Conservation (phyloP, 1,139 yeast species). For the Pichia norvegensis region DNA sequence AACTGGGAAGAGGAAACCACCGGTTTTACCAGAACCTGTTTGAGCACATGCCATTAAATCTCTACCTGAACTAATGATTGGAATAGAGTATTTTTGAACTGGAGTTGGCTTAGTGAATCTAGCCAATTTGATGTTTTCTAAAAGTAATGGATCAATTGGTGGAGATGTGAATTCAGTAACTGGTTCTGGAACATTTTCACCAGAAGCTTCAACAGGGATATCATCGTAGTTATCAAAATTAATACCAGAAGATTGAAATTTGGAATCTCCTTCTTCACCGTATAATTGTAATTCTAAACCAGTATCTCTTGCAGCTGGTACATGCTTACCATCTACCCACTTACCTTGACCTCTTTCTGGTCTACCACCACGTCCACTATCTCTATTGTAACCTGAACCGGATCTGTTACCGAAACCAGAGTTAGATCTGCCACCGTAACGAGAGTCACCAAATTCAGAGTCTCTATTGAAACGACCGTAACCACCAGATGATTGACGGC, state of each 20-base stretch:
- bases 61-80: conserved; percentile 91
- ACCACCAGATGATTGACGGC: conserved; percentile 1
- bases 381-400: conserved; percentile 57
- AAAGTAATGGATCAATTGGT: conserved; percentile 80
- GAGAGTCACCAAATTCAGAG: conserved; percentile 5
- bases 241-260: conserved; percentile 90
- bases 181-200: conserved; percentile 92
- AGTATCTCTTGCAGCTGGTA: conserved; percentile 70
- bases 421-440: conserved; percentile 26
- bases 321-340: conserved; percentile 84
- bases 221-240: conserved; percentile 98
- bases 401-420: conserved; percentile 31
- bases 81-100: conserved; percentile 96
- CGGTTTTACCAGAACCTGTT: conserved; percentile 99
- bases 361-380: conserved; percentile 25
- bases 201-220: conserved; percentile 96
- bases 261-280: conserved; percentile 78
- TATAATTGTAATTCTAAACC: conserved; percentile 72
- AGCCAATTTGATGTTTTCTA: conserved; percentile 80
- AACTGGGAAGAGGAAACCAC: conserved; percentile 98
- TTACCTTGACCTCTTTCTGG: conserved; percentile 40
- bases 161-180: conserved; percentile 82
- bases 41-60: conserved; percentile 99
- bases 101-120: conserved; percentile 96
- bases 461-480: neutral